Percentiles rank a stretch among this genome's conserved stretches.
phyloP scores from a whole-genome alignment of 208 protist genomes.

The Giardia muris region DNA sequence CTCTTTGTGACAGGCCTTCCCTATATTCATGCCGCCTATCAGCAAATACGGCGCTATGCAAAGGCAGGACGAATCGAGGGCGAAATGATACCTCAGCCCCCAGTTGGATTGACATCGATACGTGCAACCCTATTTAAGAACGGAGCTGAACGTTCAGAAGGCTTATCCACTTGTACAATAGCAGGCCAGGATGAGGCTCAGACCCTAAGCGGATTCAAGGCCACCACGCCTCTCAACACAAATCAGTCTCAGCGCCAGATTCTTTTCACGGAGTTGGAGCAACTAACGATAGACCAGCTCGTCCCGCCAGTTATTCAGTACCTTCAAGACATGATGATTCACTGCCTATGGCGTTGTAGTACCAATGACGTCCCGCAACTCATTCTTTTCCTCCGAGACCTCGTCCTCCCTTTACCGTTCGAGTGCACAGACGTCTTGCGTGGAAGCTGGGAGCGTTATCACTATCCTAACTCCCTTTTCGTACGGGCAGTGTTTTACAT shows the following conservation, averaged over 20 bases:
- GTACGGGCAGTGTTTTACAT: neutral
- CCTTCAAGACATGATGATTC: neutral
- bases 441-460: neutral
- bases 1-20: neutral
- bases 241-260: neutral
- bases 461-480: neutral
- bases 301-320: neutral
- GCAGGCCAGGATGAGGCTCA: too few species aligned
- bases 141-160: too few species aligned
- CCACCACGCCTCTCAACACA: too few species aligned
- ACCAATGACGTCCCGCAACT: neutral
- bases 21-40: neutral
- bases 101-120: neutral
- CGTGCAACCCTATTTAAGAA: too few species aligned
- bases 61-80: neutral
- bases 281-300: neutral
- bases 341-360: neutral
- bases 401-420: neutral
- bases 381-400: neutral
- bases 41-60: neutral
- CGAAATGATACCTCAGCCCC: neutral
- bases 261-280: neutral
- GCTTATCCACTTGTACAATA: too few species aligned
- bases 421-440: neutral
- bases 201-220: too few species aligned